phyloP scores from a whole-genome alignment of 805 yeast genomes.

The Maudiozyma bulderi region DNA sequence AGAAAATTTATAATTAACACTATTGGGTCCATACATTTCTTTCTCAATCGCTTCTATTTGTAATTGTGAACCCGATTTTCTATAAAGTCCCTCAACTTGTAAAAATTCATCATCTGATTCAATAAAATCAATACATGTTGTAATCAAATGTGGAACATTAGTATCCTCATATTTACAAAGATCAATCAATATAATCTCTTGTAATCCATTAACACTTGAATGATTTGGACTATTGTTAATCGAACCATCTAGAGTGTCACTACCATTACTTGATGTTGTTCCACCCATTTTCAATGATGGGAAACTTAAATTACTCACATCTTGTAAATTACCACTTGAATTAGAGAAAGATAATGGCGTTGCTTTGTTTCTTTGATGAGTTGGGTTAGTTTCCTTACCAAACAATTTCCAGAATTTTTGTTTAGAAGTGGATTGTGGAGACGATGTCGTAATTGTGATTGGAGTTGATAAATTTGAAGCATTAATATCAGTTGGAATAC shows the following conservation, averaged over 20 bases:
- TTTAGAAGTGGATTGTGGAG: conserved; percentile 10
- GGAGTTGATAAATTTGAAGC: background rate
- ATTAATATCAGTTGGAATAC: background rate
- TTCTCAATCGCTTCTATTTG: conserved; percentile 29
- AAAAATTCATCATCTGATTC: conserved; percentile 55
- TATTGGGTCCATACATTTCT: conserved; percentile 13
- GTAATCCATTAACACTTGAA: conserved; percentile 33
- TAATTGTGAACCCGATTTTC: conserved; percentile 77
- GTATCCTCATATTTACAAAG: conserved; percentile 55
- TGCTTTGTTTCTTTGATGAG: background rate
- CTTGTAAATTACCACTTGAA: background rate
- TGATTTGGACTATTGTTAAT: background rate
- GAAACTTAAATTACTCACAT: conserved; percentile 25
- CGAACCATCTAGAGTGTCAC: background rate
- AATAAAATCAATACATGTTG: conserved; percentile 65
- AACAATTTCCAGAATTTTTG: conserved; percentile 29
- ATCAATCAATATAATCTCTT: conserved; percentile 14
- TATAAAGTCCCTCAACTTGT: conserved; percentile 74
- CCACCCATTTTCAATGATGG: conserved; percentile 3
- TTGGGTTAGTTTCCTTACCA: conserved; percentile 6
- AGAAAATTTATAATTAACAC: conserved; percentile 20
- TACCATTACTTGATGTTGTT: background rate
- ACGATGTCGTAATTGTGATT: background rate
- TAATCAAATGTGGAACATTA: conserved; percentile 59
- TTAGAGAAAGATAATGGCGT: background rate